Conservation (phyloP, 2,329 filamentous ascomycete genomes). For the Venturia asperata region DNA sequence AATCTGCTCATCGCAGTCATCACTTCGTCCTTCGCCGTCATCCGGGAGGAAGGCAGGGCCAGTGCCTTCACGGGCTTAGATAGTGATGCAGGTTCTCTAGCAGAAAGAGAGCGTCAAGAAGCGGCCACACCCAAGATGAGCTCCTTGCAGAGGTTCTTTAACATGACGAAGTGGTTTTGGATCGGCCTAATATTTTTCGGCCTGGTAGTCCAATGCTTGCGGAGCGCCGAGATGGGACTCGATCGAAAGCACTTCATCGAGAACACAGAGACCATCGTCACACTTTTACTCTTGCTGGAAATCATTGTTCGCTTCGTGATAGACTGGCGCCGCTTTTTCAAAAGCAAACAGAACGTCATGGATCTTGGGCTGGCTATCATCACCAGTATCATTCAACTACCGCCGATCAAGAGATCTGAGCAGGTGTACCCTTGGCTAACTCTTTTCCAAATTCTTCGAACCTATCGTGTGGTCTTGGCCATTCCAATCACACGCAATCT, state of each 20-base stretch:
- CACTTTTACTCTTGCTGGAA: conserved; percentile 70
- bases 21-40: conserved; percentile 96
- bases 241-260: conserved; percentile 58
- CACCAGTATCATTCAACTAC: conserved; percentile 79
- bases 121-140: conserved; percentile 25
- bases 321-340: conserved; percentile 76
- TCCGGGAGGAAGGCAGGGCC: conserved; percentile 87
- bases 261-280: conserved; percentile 66
- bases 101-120: conserved; percentile 26
- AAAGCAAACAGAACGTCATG: conserved; percentile 65
- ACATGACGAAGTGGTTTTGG: conserved; percentile 71
- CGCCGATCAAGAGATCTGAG: conserved; percentile 64
- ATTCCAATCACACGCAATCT: conserved; percentile 81
- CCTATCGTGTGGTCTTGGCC: conserved; percentile 85
- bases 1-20: conserved; percentile 95
- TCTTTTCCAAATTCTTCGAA: conserved; percentile 84
- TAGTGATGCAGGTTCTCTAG: conserved; percentile 40
- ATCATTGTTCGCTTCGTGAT: conserved; percentile 70
- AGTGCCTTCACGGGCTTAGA: conserved; percentile 84
- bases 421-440: conserved; percentile 79
- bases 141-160: conserved; percentile 62
- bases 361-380: conserved; percentile 74
- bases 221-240: conserved; percentile 67
- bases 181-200: conserved; percentile 71
- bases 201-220: conserved; percentile 69